phyloP scores from a whole-genome alignment of 441 rosid species.

The Melastoma candidum region DNA sequence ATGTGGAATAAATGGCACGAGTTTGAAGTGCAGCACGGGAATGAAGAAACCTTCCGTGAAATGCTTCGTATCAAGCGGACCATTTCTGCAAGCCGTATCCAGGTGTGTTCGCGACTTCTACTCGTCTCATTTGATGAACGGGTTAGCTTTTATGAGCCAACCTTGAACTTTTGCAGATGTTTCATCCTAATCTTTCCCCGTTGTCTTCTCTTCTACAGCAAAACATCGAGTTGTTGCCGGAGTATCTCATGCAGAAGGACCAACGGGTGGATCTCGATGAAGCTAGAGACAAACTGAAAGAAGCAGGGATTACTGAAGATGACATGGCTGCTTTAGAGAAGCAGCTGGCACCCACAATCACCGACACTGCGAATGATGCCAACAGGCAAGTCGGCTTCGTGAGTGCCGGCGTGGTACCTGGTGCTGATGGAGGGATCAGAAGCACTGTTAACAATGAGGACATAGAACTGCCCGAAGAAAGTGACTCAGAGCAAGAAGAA shows the following conservation, averaged over 20 bases:
- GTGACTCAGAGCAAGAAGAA: slow-evolving; percentile 57
- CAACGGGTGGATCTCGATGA: slow-evolving; percentile 65
- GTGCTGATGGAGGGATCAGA: slow-evolving; percentile 36
- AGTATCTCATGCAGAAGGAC: slow-evolving; percentile 80
- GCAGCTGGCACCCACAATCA: slow-evolving; percentile 54
- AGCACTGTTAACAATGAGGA: slow-evolving; percentile 54
- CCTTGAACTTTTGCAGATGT: too few relatives aligned
- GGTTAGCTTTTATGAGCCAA: too few relatives aligned
- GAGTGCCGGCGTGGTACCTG: slow-evolving; percentile 79
- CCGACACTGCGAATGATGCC: slow-evolving; percentile 30
- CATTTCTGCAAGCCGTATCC: slow-evolving; percentile 84
- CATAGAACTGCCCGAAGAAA: slow-evolving; percentile 75
- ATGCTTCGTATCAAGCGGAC: slow-evolving; percentile 87
- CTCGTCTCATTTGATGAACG: too few relatives aligned
- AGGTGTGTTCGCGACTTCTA: slow-evolving; percentile 31
- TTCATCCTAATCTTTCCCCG: neutral
- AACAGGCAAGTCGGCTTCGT: slow-evolving; percentile 68
- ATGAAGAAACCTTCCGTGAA: slow-evolving; percentile 92
- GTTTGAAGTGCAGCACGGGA: slow-evolving; percentile 93
- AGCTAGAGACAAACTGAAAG: slow-evolving; percentile 77
- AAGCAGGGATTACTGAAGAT: slow-evolving; percentile 72
- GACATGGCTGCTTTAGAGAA: slow-evolving; percentile 94
- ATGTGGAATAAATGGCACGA: slow-evolving; percentile 94
- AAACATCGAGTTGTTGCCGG: slow-evolving; percentile 63
- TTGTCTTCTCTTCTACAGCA: slow-evolving; percentile 27